These are phyloP conservation scores for Backusella westeae DNA, from an alignment of 192 early-diverging fungal species.

Conservation along the genomic window DNA sequence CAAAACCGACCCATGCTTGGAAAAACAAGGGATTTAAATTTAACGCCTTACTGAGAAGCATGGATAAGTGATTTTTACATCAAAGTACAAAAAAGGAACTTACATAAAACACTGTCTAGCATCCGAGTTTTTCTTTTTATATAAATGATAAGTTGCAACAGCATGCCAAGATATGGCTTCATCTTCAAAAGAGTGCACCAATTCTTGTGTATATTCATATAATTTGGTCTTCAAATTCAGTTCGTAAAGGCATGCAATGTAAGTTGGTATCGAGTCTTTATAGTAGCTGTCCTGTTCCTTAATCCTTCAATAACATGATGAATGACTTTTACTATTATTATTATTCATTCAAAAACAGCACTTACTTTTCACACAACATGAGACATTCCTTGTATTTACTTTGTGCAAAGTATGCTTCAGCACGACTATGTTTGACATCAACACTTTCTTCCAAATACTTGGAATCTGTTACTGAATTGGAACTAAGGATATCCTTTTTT, in stretches of 20 bases:
- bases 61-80: neutral
- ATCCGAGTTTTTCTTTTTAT: conserved; percentile 56
- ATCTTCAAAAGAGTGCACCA: conserved; percentile 63
- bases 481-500: conserved; percentile 3
- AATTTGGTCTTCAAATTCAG: conserved; percentile 61
- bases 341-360: no score
- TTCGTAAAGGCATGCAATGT: conserved; percentile 68
- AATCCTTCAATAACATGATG: conserved; percentile 45
- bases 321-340: neutral
- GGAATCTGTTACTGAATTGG: conserved; percentile 28
- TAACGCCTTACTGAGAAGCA: conserved; percentile 46
- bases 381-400: conserved; percentile 47
- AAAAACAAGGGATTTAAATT: conserved; percentile 60
- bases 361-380: conserved; percentile 47
- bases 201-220: conserved; percentile 69
- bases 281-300: conserved; percentile 58
- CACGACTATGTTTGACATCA: conserved; percentile 43
- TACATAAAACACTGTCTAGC: conserved; percentile 64
- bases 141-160: conserved; percentile 77
- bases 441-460: conserved; percentile 38
- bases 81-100: neutral
- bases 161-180: conserved; percentile 67
- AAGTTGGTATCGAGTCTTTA: conserved; percentile 54
- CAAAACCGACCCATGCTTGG: conserved; percentile 78
- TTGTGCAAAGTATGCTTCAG: conserved; percentile 53